Conservation (phyloP, 164 flowering plant species). For the Nelumbo lutea region DNA sequence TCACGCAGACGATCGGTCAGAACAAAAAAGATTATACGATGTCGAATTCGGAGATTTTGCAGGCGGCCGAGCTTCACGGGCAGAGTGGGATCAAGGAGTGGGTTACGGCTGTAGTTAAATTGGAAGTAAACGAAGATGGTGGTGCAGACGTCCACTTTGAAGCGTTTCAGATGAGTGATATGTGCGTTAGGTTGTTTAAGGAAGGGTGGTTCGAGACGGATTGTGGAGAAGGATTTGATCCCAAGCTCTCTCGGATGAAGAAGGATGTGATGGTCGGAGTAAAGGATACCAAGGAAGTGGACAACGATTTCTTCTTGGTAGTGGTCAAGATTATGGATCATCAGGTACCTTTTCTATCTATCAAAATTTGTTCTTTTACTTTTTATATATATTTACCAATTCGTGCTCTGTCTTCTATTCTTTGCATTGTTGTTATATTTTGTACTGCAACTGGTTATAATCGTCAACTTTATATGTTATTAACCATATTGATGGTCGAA, state of each 20-base stretch:
- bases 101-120: constrained; percentile 87
- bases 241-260: constrained; percentile 82
- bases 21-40: constrained; percentile 69
- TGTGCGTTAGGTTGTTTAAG: constrained; percentile 74
- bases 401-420: background rate
- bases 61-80: constrained; percentile 74
- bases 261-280: constrained; percentile 87
- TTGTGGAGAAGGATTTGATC: constrained; percentile 47
- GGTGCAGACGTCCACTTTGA: constrained; percentile 85
- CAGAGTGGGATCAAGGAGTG: constrained; percentile 89
- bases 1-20: constrained; percentile 79
- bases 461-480: no score
- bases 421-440: background rate
- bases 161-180: constrained; percentile 97
- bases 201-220: constrained; percentile 88
- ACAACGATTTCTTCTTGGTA: constrained; percentile 90
- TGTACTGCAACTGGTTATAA: no score
- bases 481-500: no score
- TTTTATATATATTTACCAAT: background rate
- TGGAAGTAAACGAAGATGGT: constrained; percentile 87
- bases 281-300: constrained; percentile 81
- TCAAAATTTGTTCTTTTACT: background rate
- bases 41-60: constrained; percentile 69
- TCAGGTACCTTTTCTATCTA: constrained; percentile 43
- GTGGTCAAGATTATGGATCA: constrained; percentile 90